A percentile compares a stretch with the other conserved stretches of the same genome.
These are phyloP conservation scores for Thielaviopsis punctulata DNA, from an alignment of 2,329 filamentous ascomycete genomes.

Conservation along the genomic window DNA sequence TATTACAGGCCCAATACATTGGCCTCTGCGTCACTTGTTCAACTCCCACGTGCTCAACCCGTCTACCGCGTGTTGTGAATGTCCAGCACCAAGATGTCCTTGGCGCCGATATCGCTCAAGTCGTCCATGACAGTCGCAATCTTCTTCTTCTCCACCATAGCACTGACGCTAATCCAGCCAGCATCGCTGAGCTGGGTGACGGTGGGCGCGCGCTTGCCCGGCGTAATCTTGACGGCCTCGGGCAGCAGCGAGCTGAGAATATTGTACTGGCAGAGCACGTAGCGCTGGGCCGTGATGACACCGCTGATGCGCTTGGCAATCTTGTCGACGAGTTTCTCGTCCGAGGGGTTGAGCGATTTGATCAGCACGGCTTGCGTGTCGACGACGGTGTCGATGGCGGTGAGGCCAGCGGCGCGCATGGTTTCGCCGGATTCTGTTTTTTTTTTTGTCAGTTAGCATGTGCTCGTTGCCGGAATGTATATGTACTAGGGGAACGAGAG, in stretches of 20 bases:
- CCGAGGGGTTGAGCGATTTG: conserved; percentile 70
- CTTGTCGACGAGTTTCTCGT: conserved; percentile 63
- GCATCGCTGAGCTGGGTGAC: conserved; percentile 77
- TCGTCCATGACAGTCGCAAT: conserved; percentile 80
- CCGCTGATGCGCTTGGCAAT: conserved; percentile 78
- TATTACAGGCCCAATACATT: too few relatives aligned
- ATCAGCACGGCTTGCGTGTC: conserved; percentile 79
- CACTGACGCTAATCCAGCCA: conserved; percentile 84
- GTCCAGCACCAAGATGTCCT: conserved; percentile 70
- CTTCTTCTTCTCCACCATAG: conserved; percentile 81
- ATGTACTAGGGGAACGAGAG: neutral
- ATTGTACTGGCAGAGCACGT: conserved; percentile 94
- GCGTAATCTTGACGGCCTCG: conserved; percentile 60
- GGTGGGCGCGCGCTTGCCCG: conserved; percentile 84
- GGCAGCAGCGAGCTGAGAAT: conserved; percentile 53
- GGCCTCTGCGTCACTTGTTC: too few relatives aligned
- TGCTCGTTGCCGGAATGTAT: too few relatives aligned
- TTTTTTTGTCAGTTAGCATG: neutral
- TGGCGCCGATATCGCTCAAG: conserved; percentile 56
- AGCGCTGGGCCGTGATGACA: conserved; percentile 89
- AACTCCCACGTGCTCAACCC: too few relatives aligned
- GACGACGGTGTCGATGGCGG: conserved; percentile 85
- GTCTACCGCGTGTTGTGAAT: conserved; percentile 60
- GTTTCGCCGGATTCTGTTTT: conserved; percentile 81
- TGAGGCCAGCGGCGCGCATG: conserved; percentile 88